These are phyloP conservation scores for Globisporangium radiosum DNA, from an alignment of 352 stramenopile species.

Conservation along the genomic window DNA sequence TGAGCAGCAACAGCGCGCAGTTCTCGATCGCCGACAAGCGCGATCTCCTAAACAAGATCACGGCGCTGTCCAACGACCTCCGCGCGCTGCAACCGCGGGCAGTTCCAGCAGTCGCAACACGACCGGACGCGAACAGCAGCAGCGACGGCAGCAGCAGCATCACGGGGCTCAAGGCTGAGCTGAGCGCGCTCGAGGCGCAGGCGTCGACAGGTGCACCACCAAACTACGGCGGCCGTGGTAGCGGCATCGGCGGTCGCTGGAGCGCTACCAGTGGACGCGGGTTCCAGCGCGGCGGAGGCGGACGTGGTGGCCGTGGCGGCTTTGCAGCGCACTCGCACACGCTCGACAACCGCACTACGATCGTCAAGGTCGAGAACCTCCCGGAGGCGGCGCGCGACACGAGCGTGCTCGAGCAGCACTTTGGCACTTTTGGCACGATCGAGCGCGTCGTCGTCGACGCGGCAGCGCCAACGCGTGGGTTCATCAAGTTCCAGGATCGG, in stretches of 20 bases:
- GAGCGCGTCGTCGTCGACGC: constrained; percentile 75
- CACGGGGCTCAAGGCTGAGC: constrained; percentile 52
- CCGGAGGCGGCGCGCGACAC: constrained; percentile 69
- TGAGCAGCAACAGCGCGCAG: constrained; percentile 67
- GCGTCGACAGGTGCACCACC: constrained; percentile 18
- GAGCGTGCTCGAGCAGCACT: constrained; percentile 79
- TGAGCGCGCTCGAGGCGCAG: constrained; percentile 59
- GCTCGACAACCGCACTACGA: constrained; percentile 81
- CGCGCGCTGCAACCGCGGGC: constrained; percentile 39
- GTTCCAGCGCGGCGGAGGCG: constrained; percentile 34
- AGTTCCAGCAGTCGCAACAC: constrained; percentile 1
- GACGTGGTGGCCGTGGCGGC: constrained; percentile 35
- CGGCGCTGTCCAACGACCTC: constrained; percentile 56
- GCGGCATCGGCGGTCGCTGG: constrained; percentile 19
- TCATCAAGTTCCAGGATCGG: constrained; percentile 83
- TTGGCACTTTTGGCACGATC: constrained; percentile 79
- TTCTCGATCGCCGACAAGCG: constrained; percentile 70
- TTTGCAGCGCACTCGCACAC: constrained; percentile 46
- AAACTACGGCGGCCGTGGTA: neutral
- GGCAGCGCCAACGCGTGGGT: constrained; percentile 30
- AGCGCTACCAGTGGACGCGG: constrained; percentile 32
- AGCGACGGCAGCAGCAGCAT: constrained; percentile 24
- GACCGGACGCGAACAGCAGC: constrained; percentile 7
- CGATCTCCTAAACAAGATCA: constrained; percentile 83
- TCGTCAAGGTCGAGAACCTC: constrained; percentile 71